Evolutionary conservation across 768 basidiomycete genomes (phyloP).

Genomic region (Rhizopogon roseolus): DNA sequence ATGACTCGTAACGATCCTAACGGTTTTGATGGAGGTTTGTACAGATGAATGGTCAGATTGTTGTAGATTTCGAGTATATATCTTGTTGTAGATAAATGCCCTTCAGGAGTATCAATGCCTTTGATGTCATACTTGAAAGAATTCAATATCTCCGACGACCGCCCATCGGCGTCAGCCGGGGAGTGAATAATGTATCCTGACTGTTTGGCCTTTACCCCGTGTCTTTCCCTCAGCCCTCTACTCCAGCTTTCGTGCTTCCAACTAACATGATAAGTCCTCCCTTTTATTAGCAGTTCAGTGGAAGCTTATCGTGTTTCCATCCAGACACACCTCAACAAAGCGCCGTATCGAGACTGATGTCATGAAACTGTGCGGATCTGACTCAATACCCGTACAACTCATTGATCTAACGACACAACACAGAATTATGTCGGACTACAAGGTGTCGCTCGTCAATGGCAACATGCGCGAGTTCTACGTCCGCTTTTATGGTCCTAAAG

Average conservation of each 20-base stretch:
- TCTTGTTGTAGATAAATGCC: constrained; percentile 10
- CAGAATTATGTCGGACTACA: constrained; percentile 98
- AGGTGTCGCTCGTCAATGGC: constrained; percentile 96
- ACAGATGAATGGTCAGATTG: neutral
- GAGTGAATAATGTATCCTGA: neutral
- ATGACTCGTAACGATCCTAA: neutral
- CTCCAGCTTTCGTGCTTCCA: constrained; percentile 7
- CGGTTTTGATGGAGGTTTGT: neutral
- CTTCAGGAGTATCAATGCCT: constrained; percentile 6
- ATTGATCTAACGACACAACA: constrained; percentile 8
- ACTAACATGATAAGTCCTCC: constrained; percentile 57
- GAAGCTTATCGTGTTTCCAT: constrained; percentile 23
- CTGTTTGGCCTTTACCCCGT: constrained; percentile 6
- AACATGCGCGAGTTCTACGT: constrained; percentile 99
- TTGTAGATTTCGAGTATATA: constrained; percentile 11
- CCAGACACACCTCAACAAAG: constrained; percentile 73
- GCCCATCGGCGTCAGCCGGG: neutral
- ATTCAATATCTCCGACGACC: constrained; percentile 14
- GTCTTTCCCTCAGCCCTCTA: constrained; percentile 7
- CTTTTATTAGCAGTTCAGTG: constrained; percentile 14
- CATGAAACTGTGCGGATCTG: constrained; percentile 83
- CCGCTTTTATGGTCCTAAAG: constrained; percentile 87
- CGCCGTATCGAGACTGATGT: constrained; percentile 98
- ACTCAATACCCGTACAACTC: neutral
- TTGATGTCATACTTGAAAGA: constrained; percentile 8